Base-by-base conservation (phyloP, 2,329 filamentous ascomycete genomes). In the Dendryphion nanum region DNA sequence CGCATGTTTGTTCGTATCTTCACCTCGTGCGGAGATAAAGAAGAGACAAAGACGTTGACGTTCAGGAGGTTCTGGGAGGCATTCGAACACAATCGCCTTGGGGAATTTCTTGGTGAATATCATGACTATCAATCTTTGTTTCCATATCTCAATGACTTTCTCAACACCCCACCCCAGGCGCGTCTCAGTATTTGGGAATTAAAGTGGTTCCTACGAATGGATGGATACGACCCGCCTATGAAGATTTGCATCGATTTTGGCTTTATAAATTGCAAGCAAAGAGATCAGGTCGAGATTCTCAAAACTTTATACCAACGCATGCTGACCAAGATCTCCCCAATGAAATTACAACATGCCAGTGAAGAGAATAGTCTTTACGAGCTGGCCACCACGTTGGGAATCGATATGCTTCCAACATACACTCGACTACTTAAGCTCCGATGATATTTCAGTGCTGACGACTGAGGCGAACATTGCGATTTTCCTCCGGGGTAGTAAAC, bases 181-280 rank as follows among this genome's bases (percentile, higher is more conserved):
- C 46, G 50, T 0, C 29, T 38, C 2, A 47, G 48, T 0, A 47
- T 59, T 0, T 58, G 40, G 35, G 38, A 43, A 0, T 37, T 61
- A 0, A 37, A 48, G 0, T 52, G 58, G 2, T 62, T 57, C 32
- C 15, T 58, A 0, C 24, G 38, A 1, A 4, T 13, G 0, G 5
- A 19, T 0, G 40, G 33, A 7, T 47, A 37, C 1, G 42, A 55
- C 3, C 48, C 57, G 0, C 24, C 33, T 1, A 33, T 42, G 0
- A 39, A 28, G 3, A 26, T 58, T 0, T 38, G 41, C 4, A 40
- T 48, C 0, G 57, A 60, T 18, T 61, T 54, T 6, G 55, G 55
- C 0, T 50, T 46, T 17, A n/a, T 37, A 1, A 7, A 10, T 13
- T 50, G 47, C 33, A 38, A 30, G 6, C 35, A 40, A 1, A 40